Evolutionary conservation across 139 green algal genomes (phyloP).

Genomic region (Medakamo hakoo): DNA sequence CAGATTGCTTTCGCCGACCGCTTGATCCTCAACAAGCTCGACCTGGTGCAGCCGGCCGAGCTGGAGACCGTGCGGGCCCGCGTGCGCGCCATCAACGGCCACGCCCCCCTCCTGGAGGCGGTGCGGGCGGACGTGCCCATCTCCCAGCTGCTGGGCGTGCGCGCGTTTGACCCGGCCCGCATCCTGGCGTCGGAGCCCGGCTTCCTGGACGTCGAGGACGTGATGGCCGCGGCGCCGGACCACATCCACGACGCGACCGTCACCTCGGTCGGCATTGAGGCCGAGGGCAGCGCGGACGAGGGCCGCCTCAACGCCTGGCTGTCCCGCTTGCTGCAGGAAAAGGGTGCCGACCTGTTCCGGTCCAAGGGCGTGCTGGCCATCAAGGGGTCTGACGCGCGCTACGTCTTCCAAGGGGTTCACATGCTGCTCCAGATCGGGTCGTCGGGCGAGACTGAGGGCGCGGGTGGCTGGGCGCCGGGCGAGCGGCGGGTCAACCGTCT

Average conservation of each 20-base stretch:
- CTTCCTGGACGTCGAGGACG: conserved; percentile 8
- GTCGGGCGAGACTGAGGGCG: conserved; percentile 72
- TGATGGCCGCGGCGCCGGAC: conserved; percentile 20
- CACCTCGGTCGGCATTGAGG: conserved; percentile 47
- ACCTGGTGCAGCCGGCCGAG: conserved; percentile 44
- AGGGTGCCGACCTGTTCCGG: conserved; percentile 80
- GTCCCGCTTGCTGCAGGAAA: conserved; percentile 60
- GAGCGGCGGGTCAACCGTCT: conserved; percentile 54
- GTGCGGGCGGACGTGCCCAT: conserved; percentile 47
- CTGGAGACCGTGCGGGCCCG: conserved; percentile 33
- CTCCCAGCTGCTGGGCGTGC: conserved; percentile 82
- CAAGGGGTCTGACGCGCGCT: conserved; percentile 43
- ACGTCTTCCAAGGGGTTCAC: conserved; percentile 92
- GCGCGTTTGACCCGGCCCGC: conserved; percentile 82
- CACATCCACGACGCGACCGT: conserved; percentile 51
- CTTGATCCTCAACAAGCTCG: conserved; percentile 90
- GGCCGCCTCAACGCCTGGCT: conserved; percentile 87
- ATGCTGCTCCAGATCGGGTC: no score
- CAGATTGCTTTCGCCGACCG: conserved; percentile 91
- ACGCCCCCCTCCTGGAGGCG: conserved; percentile 41
- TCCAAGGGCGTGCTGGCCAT: conserved; percentile 91
- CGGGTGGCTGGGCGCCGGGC: conserved; percentile 50
- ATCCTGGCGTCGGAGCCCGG: no score
- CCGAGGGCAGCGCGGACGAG: conserved; percentile 84
- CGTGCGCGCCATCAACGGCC: conserved; percentile 66